Base-by-base conservation (phyloP, 1,284 basidiomycete species). In the Ceratobasidium sp. region DNA sequence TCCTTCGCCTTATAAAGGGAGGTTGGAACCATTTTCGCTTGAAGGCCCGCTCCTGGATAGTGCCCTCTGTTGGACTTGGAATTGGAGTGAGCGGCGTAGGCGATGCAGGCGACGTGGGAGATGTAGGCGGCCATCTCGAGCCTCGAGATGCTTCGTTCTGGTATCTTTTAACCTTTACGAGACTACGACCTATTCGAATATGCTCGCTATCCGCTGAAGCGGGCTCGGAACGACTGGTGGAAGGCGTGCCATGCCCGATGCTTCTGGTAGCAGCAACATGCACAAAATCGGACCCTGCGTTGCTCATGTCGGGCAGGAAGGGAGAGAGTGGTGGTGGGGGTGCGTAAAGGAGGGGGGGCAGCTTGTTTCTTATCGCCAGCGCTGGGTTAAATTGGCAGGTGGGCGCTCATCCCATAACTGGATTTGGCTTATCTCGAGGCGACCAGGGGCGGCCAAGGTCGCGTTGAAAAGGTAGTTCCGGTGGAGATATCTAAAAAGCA, bases 1-100 rank as follows among this genome's bases (percentile, higher is more conserved):
- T 70, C 29, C 68, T 40, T 44, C 34, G 17, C 37, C 68, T 57
- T 7, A 70, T 7, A 11, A 67, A 25, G 6, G 51, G 68, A 19
- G 37, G 1, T 11, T 69, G 34, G 25, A 43, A 59, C 68, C 68
- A 70, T 19, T 52, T 70, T 57, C 52, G 51, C 29, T 70, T 70
- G 1, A 34, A 6, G 25, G 29, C 17, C 6, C n/a, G 15, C 37
- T 25, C 67, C 25, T 37, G 68, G 19, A 37, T 59, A 17, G 29
- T 19, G n/a, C 19, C 22, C 9, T 40, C 67, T 4, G 15, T n/a
- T 37, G 66, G 7, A 37, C 66, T 54, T 8, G 37, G 8, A 37
- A 37, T 37, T 37, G 37, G 37, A 8, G 37, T 37, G 37, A 8
- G 37, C 37, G 37, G 8, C 37, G 37, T 37, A 3, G 37, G 37